These are phyloP conservation scores for Myxozyma melibiosi DNA, from an alignment of 805 yeast species.

Conservation along the genomic window DNA sequence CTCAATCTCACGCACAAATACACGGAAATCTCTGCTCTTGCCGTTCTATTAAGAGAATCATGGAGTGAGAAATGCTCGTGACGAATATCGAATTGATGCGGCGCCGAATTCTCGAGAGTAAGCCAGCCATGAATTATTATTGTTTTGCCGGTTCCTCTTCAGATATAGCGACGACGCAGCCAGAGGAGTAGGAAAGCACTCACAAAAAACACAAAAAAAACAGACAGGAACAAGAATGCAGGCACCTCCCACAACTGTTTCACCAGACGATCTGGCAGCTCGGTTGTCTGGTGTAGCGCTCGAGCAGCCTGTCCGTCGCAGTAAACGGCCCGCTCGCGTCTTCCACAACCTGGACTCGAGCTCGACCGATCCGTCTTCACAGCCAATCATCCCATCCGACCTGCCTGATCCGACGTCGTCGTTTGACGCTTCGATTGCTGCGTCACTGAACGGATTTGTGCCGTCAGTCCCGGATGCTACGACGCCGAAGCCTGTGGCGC, in stretches of 20 bases:
- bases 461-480: conserved; percentile 5
- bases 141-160: too few relatives aligned
- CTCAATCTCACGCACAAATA: neutral
- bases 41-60: too few relatives aligned
- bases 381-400: conserved; percentile 24
- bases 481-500: neutral
- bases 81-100: neutral
- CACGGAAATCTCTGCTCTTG: too few relatives aligned
- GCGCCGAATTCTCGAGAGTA: neutral
- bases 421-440: conserved; percentile 16
- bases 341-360: conserved; percentile 21
- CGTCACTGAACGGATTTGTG: conserved; percentile 8
- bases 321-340: conserved; percentile 29
- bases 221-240: conserved; percentile 7
- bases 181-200: neutral
- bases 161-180: too few relatives aligned
- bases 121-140: neutral
- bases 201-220: neutral
- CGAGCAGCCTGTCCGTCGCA: conserved; percentile 10
- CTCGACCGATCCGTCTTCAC: conserved; percentile 17
- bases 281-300: conserved; percentile 13
- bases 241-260: conserved; percentile 9
- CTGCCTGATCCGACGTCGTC: conserved; percentile 15
- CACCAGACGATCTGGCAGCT: conserved; percentile 19
- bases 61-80: too few relatives aligned